Evolutionary conservation across 2,329 filamentous ascomycete species (phyloP).

Genomic region (Cytospora leucostoma): DNA sequence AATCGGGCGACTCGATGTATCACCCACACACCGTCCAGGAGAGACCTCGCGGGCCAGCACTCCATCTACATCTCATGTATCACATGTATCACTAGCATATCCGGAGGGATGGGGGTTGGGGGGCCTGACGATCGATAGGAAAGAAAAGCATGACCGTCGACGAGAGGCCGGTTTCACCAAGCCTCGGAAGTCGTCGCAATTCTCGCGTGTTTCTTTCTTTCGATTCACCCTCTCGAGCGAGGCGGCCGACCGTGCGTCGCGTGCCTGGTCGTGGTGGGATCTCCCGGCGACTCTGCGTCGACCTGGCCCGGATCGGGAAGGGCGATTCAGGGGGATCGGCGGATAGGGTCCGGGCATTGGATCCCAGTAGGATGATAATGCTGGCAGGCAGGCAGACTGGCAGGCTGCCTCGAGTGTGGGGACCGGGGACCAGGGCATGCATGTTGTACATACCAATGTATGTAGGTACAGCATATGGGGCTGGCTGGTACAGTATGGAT

Average conservation of each 20-base stretch:
- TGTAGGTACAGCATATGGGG: not conserved
- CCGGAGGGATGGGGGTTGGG: too few relatives aligned
- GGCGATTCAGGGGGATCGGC: constrained; percentile 15
- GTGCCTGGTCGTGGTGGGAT: not conserved
- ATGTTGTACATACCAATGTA: not conserved
- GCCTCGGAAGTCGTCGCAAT: not conserved
- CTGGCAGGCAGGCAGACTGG: not conserved
- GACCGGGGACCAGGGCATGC: not conserved
- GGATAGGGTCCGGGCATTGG: not conserved
- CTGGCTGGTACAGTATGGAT: too few relatives aligned
- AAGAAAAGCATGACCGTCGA: too few relatives aligned
- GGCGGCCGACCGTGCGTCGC: not conserved
- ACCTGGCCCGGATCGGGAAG: constrained; percentile 10
- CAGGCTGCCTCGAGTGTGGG: not conserved
- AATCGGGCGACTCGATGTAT: too few relatives aligned
- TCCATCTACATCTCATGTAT: too few relatives aligned
- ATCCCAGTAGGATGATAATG: not conserved
- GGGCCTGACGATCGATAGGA: too few relatives aligned
- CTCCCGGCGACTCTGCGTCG: not conserved
- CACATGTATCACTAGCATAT: too few relatives aligned
- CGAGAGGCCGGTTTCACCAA: too few relatives aligned
- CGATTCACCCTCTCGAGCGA: not conserved
- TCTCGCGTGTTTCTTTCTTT: constrained; percentile 1
- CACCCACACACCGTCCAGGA: too few relatives aligned
- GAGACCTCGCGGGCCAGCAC: too few relatives aligned